Conservation (phyloP, 371 early-diverging fungal species). For the Rhizopus microsporus region DNA sequence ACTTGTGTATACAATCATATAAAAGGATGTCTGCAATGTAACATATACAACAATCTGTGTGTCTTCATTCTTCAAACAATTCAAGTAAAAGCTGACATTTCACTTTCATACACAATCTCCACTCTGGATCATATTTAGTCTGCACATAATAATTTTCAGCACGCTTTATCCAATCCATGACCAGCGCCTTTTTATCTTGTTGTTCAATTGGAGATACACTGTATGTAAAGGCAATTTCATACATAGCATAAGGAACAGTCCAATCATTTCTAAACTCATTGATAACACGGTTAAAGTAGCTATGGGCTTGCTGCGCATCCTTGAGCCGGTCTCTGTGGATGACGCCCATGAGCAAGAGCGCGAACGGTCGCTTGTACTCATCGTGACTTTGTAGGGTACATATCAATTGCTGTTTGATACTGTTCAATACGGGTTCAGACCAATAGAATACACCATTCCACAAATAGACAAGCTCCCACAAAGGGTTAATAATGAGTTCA, state of each 20-base stretch:
- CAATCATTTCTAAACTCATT: constrained; percentile 6
- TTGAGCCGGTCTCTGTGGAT: constrained; percentile 14
- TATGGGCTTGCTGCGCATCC: constrained; percentile 12
- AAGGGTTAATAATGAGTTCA: constrained; percentile 17
- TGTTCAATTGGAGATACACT: not conserved
- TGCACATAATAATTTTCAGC: constrained; percentile 18
- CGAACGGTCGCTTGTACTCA: not conserved
- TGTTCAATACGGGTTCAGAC: not conserved
- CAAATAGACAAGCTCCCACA: constrained; percentile 42
- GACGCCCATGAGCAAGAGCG: constrained; percentile 16
- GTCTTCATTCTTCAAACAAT: constrained; percentile 2
- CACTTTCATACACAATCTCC: constrained; percentile 29
- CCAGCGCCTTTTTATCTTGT: not conserved
- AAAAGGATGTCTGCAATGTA: too few relatives aligned
- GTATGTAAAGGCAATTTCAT: constrained; percentile 27
- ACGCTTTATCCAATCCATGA: constrained; percentile 14
- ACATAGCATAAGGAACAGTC: constrained; percentile 28
- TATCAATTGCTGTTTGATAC: not conserved
- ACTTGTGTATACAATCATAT: constrained; percentile 2
- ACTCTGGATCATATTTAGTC: constrained; percentile 18
- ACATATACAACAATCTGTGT: too few relatives aligned
- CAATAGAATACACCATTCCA: constrained; percentile 28
- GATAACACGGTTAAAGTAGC: constrained; percentile 11
- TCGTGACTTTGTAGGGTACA: not conserved
- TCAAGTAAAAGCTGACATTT: constrained; percentile 29